Evolutionary conservation across 768 basidiomycete genomes (phyloP), one percentile per base, ranked within the genome.

Genomic region (Tulasnella sp.): DNA sequence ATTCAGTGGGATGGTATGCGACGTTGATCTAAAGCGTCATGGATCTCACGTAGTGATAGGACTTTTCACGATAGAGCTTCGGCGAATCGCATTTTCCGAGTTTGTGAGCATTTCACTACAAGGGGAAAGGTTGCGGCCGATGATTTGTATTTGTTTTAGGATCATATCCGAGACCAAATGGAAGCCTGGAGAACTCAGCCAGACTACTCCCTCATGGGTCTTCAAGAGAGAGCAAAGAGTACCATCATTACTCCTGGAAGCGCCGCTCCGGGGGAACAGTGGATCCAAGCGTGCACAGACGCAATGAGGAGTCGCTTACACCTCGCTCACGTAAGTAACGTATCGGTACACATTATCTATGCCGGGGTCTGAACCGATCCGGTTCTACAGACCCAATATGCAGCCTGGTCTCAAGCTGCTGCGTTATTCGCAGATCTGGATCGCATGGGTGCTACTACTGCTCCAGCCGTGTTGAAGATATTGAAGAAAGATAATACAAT

Each of bases 141-240:
- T 59, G 6, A 29, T 14, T 14, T 11, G 12, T 1, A 12, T 29
- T 5, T 59, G 5, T 22, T 59, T 9, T 6, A 59, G 52, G 65
- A 73, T n/a, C 36, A 40, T 70, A 73, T 66, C 5, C 72, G 72
- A 16, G 65, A 73, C 72, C 64, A 66, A 35, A 66, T 67, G 41
- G 72, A 73, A 32, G 34, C 29, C 22, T 73, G 65, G 72, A 64
- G 65, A 8, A 67, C 72, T 35, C 62, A 73, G 22, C 42, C 39
- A 8, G 29, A n/a, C 40, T 22, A 44, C 32, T 67, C 67, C 44
- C 6, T 73, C 26, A 32, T 36, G 9, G 72, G 72, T 1, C 35
- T 73, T 9, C 44, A 32, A 19, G 42, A 66, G 26, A 39, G 72
- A 47, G 65, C 64, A 37, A 9, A 14, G 14, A 52, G 65, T 34